Base-by-base conservation (phyloP, 192 early-diverging fungal species). In the Coemansia sp. region DNA sequence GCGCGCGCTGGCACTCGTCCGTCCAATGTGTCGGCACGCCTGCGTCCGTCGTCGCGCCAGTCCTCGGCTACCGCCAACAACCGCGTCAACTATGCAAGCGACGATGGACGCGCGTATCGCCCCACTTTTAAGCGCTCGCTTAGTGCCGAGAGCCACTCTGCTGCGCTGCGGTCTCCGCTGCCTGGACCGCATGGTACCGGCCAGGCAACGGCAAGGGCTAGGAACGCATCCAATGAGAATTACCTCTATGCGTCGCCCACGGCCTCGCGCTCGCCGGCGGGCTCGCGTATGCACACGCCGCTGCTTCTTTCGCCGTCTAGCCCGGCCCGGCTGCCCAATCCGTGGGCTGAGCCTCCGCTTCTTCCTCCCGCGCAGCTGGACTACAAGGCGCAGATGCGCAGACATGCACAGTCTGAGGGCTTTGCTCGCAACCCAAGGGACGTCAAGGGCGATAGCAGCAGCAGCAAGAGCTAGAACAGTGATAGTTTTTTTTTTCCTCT, bases 11-110 rank as follows among this genome's bases (percentile, higher is more conserved):
- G 66, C 20, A 67, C 57, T 12, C 46, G 46, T 11, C 46, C 46
- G 22, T 4, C 46, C 24, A 49, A 49, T 14, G 46, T 49, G 22
- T 25, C 46, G 22, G 46, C 24, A 6, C 68, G 73, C 6, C 46
- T 81, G 63, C 73, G 78, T 7, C 78, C 78, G 32, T 81, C 78
- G 9, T 81, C 78, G 37, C 78, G 78, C 45, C 73, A 81, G 60
- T 81, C 78, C 27, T 56, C 47, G 2, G 24, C 51, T 22, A 22
- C 46, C n/a, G n/a, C n/a, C n/a, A n/a, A n/a, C 10, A 80, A 53
- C 32, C 73, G 69, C 51, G 59, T 60, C 36, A 71, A 62, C 61
- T 63, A 77, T 41, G 62, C 59, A 17, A 65, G 70, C 56, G 78
- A 76, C 24, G 78, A 81, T 22, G 70, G 73, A 2, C 20, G n/a